Conservation (phyloP, 352 stramenopile species). For the Pythium chondricola region DNA sequence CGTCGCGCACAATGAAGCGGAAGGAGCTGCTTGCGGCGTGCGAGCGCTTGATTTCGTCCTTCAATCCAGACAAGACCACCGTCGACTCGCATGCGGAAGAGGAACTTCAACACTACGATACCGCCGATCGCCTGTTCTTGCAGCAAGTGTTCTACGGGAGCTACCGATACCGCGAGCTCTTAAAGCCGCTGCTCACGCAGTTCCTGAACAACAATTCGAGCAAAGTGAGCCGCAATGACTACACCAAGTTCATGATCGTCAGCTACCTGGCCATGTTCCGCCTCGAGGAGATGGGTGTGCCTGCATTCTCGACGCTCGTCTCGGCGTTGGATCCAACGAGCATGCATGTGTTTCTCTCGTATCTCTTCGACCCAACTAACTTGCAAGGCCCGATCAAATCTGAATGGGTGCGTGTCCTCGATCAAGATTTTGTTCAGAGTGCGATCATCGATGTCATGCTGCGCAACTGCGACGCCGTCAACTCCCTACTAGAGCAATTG, state of each 20-base stretch:
- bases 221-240: constrained; percentile 75
- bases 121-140: constrained; percentile 59
- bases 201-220: constrained; percentile 80
- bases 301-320: constrained; percentile 57
- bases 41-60: constrained; percentile 74
- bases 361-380: constrained; percentile 67
- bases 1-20: constrained; percentile 47
- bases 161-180: constrained; percentile 82
- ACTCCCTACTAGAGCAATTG: constrained; percentile 41
- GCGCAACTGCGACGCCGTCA: constrained; percentile 27
- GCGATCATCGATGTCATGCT: constrained; percentile 66
- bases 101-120: constrained; percentile 32
- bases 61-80: constrained; percentile 63
- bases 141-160: constrained; percentile 89
- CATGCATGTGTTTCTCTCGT: constrained; percentile 84
- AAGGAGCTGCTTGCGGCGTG: constrained; percentile 61
- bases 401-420: constrained; percentile 80
- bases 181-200: constrained; percentile 71
- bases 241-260: constrained; percentile 90
- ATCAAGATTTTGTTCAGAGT: constrained; percentile 80
- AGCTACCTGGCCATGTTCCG: constrained; percentile 87
- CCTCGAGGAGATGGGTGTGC: constrained; percentile 76
- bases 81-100: constrained; percentile 74
- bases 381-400: constrained; percentile 61
- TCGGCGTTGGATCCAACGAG: constrained; percentile 67